Evolutionary conservation across 2,329 filamentous ascomycete genomes (phyloP).

Genomic region (Colletotrichum navitas): DNA sequence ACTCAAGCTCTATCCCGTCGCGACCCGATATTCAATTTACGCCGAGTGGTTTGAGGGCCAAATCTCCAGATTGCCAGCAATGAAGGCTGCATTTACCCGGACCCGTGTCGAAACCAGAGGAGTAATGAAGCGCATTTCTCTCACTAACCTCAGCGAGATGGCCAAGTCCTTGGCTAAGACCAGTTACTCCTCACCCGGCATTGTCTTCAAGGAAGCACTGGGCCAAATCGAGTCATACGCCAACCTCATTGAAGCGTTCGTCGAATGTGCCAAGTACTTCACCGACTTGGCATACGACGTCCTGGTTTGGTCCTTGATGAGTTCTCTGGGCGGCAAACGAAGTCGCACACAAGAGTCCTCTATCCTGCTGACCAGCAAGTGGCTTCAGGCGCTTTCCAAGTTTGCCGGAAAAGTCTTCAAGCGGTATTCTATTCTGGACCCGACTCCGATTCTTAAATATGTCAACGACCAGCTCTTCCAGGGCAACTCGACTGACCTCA

Average conservation of each 20-base stretch:
- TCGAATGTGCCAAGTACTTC: slow-evolving; percentile 95
- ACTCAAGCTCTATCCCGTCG: slow-evolving; percentile 81
- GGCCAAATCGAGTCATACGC: slow-evolving; percentile 93
- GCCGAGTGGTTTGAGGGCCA: slow-evolving; percentile 90
- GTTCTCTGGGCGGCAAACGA: slow-evolving; percentile 72
- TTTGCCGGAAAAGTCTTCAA: slow-evolving; percentile 93
- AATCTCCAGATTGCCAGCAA: slow-evolving; percentile 80
- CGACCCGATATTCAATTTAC: slow-evolving; percentile 88
- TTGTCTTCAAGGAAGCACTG: slow-evolving; percentile 91
- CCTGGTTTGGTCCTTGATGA: slow-evolving; percentile 91
- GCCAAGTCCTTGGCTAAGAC: slow-evolving; percentile 91
- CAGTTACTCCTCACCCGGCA: slow-evolving; percentile 89
- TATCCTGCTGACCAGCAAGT: slow-evolving; percentile 83
- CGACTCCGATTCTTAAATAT: slow-evolving; percentile 88
- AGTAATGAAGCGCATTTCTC: slow-evolving; percentile 89
- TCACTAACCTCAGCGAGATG: slow-evolving; percentile 88
- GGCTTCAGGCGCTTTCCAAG: slow-evolving; percentile 89
- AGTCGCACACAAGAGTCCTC: slow-evolving; percentile 73
- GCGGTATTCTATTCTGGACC: slow-evolving; percentile 85
- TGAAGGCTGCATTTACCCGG: slow-evolving; percentile 82
- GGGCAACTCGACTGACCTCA: slow-evolving; percentile 89
- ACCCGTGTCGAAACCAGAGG: slow-evolving; percentile 84
- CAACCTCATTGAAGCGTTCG: slow-evolving; percentile 94
- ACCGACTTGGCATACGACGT: slow-evolving; percentile 94
- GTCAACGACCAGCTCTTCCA: slow-evolving; percentile 85